These are phyloP conservation scores for Trypanosoma melophagium DNA, from an alignment of 208 protist genomes.

Conservation along the genomic window DNA sequence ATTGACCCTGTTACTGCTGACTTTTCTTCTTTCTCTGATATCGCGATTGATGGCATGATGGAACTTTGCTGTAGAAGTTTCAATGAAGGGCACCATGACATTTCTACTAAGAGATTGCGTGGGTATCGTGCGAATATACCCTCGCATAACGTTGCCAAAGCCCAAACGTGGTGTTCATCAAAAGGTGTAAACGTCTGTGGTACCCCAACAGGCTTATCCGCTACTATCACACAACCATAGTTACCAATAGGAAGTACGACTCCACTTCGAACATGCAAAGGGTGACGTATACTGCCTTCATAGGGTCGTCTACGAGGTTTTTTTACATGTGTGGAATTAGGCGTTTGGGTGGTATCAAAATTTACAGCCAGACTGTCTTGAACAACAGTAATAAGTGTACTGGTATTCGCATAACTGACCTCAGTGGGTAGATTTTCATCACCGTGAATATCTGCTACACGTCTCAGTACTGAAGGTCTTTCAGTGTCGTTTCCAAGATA, in stretches of 20 bases:
- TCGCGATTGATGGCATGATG: conserved; percentile 11
- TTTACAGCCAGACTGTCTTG: conserved; percentile 65
- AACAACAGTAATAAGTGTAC: conserved; percentile 57
- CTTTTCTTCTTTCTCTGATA: not conserved
- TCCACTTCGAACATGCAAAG: conserved; percentile 39
- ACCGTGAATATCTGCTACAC: conserved; percentile 52
- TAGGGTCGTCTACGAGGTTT: not conserved
- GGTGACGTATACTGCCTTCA: conserved; percentile 8
- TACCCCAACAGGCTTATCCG: conserved; percentile 41
- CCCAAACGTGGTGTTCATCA: conserved; percentile 77
- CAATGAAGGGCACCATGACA: conserved; percentile 34
- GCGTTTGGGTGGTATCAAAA: conserved; percentile 33
- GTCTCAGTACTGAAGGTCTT: conserved; percentile 48
- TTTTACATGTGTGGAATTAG: not conserved
- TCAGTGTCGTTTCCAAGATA: conserved; percentile 45
- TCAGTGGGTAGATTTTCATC: conserved; percentile 46
- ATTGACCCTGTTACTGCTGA: not conserved
- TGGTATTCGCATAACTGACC: conserved; percentile 52
- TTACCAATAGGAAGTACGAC: conserved; percentile 58
- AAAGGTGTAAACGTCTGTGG: conserved; percentile 42
- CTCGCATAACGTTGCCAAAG: conserved; percentile 47
- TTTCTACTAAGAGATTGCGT: conserved; percentile 46
- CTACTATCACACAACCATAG: conserved; percentile 65
- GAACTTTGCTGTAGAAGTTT: conserved; percentile 31
- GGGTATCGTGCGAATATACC: conserved; percentile 61